A percentile compares a stretch with the other conserved stretches of the same genome.
Evolutionary conservation across 176 grass and related monocot species (phyloP).

Genomic region (Miscanthus lutarioriparius): DNA sequence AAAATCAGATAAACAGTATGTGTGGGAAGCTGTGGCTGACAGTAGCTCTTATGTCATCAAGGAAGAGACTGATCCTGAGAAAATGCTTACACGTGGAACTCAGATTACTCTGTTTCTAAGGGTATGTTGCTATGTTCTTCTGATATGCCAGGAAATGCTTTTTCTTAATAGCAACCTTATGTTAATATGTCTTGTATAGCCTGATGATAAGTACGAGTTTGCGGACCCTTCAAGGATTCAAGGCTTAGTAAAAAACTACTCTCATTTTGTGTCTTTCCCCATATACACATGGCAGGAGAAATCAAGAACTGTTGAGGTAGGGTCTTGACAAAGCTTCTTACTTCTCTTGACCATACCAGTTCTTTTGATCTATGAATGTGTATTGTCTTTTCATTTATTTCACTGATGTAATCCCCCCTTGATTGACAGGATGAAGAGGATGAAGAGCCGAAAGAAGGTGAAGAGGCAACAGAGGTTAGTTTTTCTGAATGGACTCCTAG

Average conservation of each 20-base stretch:
- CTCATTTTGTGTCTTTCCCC: slow-evolving; percentile 87
- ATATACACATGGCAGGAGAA: slow-evolving; percentile 92
- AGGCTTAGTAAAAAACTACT: slow-evolving; percentile 83
- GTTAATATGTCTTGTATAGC: slow-evolving; percentile 43
- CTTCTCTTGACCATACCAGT: not conserved
- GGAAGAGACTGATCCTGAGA: slow-evolving; percentile 82
- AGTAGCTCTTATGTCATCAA: slow-evolving; percentile 84
- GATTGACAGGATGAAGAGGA: slow-evolving; percentile 61
- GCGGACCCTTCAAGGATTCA: slow-evolving; percentile 66
- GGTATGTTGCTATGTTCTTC: slow-evolving; percentile 46
- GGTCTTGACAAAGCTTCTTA: slow-evolving; percentile 6
- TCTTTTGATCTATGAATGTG: not conserved
- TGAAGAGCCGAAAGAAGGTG: slow-evolving; percentile 69
- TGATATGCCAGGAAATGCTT: not conserved
- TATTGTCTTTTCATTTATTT: slow-evolving; percentile 9
- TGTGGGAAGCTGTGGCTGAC: slow-evolving; percentile 83
- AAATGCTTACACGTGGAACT: slow-evolving; percentile 70
- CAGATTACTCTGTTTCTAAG: slow-evolving; percentile 76
- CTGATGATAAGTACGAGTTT: slow-evolving; percentile 81
- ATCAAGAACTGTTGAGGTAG: slow-evolving; percentile 79
- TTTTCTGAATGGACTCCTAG: not conserved
- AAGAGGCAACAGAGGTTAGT: slow-evolving; percentile 55
- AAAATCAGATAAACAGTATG: slow-evolving; percentile 83
- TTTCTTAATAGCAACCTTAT: not conserved
- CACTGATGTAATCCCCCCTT: not conserved